These are phyloP conservation scores for Piper longum DNA, from an alignment of 164 flowering plant genomes.

Conservation along the genomic window DNA sequence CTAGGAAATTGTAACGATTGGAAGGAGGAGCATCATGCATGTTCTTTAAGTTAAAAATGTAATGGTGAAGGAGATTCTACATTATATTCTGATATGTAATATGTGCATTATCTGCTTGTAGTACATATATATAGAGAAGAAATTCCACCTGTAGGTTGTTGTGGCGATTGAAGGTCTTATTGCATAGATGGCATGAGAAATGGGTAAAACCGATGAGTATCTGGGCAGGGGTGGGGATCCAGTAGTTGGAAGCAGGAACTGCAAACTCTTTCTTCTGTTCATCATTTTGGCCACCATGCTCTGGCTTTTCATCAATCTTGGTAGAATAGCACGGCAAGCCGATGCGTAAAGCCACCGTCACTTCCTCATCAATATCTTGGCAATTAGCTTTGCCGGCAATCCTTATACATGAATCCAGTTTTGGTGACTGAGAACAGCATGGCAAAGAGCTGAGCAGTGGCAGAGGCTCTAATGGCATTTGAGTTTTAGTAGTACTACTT, in stretches of 20 bases:
- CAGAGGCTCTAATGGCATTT: slow-evolving; percentile 10
- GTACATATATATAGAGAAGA: background rate
- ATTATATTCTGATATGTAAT: background rate
- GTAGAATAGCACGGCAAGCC: slow-evolving; percentile 30
- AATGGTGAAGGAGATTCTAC: too few species aligned
- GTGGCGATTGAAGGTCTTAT: slow-evolving; percentile 66
- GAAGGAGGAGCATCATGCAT: background rate
- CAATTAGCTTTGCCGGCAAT: background rate
- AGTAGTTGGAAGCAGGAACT: slow-evolving; percentile 19
- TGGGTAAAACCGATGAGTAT: slow-evolving; percentile 58
- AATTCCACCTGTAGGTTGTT: slow-evolving; percentile 63
- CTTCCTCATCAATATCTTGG: slow-evolving; percentile 13
- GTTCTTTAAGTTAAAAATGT: too few species aligned
- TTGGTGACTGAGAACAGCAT: slow-evolving; percentile 2
- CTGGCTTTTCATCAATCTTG: background rate
- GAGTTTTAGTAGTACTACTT: background rate
- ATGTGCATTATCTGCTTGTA: too few species aligned
- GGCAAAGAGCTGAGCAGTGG: slow-evolving; percentile 21
- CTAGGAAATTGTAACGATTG: too few species aligned
- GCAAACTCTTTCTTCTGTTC: slow-evolving; percentile 1
- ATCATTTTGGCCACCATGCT: background rate
- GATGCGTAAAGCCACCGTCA: slow-evolving; percentile 37
- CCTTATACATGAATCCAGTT: background rate
- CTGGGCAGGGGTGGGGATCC: slow-evolving; percentile 66
- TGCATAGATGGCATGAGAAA: slow-evolving; percentile 59